phyloP scores from a whole-genome alignment of 371 early-diverging fungal species.

The Rhizopus delemar region DNA sequence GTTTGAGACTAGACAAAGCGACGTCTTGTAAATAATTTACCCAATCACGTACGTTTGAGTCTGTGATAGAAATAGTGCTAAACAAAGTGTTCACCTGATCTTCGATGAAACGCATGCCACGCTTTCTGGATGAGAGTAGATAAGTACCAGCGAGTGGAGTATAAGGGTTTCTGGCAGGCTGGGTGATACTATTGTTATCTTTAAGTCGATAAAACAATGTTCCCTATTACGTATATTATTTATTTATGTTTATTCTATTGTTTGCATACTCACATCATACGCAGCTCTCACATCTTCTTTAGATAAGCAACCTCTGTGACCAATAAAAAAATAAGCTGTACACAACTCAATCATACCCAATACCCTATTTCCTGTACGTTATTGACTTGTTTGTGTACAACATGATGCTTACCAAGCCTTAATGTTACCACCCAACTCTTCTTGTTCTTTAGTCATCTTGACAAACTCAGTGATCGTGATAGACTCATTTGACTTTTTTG shows the following conservation, averaged over 20 bases:
- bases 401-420: constrained; percentile 19
- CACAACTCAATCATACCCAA: constrained; percentile 27
- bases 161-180: background rate
- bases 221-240: constrained; percentile 13
- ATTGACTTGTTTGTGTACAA: background rate
- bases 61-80: constrained; percentile 7
- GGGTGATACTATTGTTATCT: constrained; percentile 12
- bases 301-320: constrained; percentile 30
- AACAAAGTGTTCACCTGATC: background rate
- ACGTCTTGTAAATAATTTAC: constrained; percentile 16
- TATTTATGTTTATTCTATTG: background rate
- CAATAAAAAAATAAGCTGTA: constrained; percentile 40
- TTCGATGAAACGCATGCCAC: constrained; percentile 1
- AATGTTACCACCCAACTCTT: constrained; percentile 12
- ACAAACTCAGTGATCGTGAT: constrained; percentile 36
- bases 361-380: constrained; percentile 20
- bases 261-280: constrained; percentile 35
- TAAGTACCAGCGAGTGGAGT: constrained; percentile 13
- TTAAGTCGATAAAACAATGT: constrained; percentile 25
- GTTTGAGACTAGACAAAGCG: constrained; percentile 10
- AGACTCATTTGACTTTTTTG: constrained; percentile 25
- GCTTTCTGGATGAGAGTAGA: constrained; percentile 9
- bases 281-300: constrained; percentile 34
- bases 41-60: constrained; percentile 14
- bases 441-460: constrained; percentile 33